Percentiles rank a stretch among this genome's conserved stretches.
Evolutionary conservation across 345 rosid species (phyloP).

Genomic region (Kandelia obovata): DNA sequence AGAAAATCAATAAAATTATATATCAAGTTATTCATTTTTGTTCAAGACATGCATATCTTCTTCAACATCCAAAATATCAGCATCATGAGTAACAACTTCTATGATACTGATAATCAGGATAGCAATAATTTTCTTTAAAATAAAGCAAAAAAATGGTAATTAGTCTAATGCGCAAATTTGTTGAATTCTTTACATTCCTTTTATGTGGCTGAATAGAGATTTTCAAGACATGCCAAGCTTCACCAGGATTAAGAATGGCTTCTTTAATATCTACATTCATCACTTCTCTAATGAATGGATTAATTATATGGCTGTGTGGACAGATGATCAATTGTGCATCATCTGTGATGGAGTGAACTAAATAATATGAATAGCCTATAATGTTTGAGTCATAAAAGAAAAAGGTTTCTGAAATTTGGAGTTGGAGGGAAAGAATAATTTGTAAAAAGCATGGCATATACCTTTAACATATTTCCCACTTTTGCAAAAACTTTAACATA

Average conservation of each 20-base stretch:
- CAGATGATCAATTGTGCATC: conserved; percentile 79
- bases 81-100: conserved; percentile 62
- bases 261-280: conserved; percentile 83
- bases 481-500: conserved; percentile 96
- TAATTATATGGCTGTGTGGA: conserved; percentile 75
- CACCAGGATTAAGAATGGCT: conserved; percentile 80
- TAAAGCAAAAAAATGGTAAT: no score
- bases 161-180: background rate
- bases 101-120: no score
- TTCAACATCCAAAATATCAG: conserved; percentile 80
- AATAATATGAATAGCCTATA: conserved; percentile 84
- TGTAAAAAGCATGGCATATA: conserved; percentile 22
- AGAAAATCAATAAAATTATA: conserved; percentile 22
- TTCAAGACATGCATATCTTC: conserved; percentile 41
- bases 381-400: background rate
- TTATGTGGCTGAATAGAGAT: background rate
- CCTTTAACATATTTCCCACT: conserved; percentile 90
- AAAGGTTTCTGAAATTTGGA: no score
- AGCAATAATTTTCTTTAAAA: no score
- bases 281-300: conserved; percentile 84
- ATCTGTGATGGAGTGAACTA: conserved; percentile 74
- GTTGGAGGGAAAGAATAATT: background rate
- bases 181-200: conserved; percentile 2
- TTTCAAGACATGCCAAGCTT: conserved; percentile 72
- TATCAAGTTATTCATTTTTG: background rate